Conservation (phyloP, 148 eudicot genomes). For the Cornus controversa region DNA sequence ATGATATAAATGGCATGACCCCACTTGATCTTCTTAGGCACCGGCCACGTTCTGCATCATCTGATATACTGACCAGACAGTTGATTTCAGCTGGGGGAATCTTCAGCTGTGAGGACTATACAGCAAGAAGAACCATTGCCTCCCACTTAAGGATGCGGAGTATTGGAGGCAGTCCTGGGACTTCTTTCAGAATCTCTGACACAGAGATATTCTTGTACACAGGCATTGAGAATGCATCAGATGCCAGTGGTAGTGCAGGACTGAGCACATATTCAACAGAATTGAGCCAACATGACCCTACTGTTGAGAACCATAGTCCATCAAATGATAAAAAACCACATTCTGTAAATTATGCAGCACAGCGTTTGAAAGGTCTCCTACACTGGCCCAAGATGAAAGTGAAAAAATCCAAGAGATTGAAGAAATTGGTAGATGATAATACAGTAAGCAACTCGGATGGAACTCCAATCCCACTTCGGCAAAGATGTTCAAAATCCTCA, state of each 20-base stretch:
- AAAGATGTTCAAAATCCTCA: conserved; percentile 53
- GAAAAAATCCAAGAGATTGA: conserved; percentile 26
- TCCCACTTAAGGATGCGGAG: conserved; percentile 76
- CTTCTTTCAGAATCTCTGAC: conserved; percentile 71
- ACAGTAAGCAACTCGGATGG: conserved; percentile 34
- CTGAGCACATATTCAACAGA: conserved; percentile 33
- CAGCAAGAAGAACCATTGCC: conserved; percentile 67
- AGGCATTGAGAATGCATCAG: conserved; percentile 46
- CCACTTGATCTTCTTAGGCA: conserved; percentile 91
- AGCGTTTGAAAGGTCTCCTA: conserved; percentile 55
- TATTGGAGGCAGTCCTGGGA: conserved; percentile 76
- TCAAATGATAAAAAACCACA: conserved; percentile 33
- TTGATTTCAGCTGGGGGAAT: conserved; percentile 87
- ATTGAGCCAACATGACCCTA: conserved; percentile 35
- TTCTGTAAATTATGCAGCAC: conserved; percentile 40
- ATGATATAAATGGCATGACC: conserved; percentile 69
- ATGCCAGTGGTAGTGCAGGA: conserved; percentile 20
- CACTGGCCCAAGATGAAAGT: conserved; percentile 61
- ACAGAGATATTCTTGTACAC: conserved; percentile 59
- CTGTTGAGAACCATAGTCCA: conserved; percentile 21
- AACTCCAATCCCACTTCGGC: conserved; percentile 60
- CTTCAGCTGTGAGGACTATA: conserved; percentile 62
- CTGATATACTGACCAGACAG: conserved; percentile 62
- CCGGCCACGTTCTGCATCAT: conserved; percentile 67
- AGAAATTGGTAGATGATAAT: conserved; percentile 34